Evolutionary conservation across 2,329 filamentous ascomycete species (phyloP), one percentile per base, ranked within the genome.

Genomic region (Neonectria coccinea): DNA sequence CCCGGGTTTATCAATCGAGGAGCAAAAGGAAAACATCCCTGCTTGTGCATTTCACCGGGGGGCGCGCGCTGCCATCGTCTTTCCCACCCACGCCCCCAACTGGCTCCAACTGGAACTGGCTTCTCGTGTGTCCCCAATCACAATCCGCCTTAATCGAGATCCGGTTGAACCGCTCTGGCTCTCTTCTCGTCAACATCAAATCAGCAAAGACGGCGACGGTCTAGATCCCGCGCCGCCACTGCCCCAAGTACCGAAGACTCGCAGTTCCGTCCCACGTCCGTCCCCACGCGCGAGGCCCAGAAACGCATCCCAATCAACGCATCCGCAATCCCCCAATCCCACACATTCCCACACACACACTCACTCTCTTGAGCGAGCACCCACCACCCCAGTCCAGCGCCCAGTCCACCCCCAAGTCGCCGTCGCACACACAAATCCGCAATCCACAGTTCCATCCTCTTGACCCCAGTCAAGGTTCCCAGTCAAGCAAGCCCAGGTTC

Each of bases 241-340:
- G 56, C 14, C 10, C 36, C 33, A 39, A 31, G 39, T 57, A 14
- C 55, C 29, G 36, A 39, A 18, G 16, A n/a, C 20, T n/a, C 27
- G 36, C 44, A 27, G 42, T 59, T 56, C 61, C 61, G 48, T 59
- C 61, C 61, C 61, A 64, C 61, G 61, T 56, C 54, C 56, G 51
- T 56, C 54, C 54, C 61, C 61, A 64, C 55, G 55, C 61, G 55
- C 61, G 25, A 54, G 25, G 33, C 18, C 51, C 5, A 45, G 36
- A 44, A 56, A 31, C 48, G 27, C 27, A 51, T 44, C 42, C 41
- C 50, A 53, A 27, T 18, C 59, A 55, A 41, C 31, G 29, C 50
- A 50, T 54, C 31, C 50, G 55, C 55, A 59, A 51, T 54, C 50
- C 44, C 54, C 39, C 55, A 59, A 59, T 64, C 61, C 56, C 60